Evolutionary conservation across 768 basidiomycete genomes (phyloP), one percentile per base, ranked within the genome.

Genomic region (Lentinula edodes): DNA sequence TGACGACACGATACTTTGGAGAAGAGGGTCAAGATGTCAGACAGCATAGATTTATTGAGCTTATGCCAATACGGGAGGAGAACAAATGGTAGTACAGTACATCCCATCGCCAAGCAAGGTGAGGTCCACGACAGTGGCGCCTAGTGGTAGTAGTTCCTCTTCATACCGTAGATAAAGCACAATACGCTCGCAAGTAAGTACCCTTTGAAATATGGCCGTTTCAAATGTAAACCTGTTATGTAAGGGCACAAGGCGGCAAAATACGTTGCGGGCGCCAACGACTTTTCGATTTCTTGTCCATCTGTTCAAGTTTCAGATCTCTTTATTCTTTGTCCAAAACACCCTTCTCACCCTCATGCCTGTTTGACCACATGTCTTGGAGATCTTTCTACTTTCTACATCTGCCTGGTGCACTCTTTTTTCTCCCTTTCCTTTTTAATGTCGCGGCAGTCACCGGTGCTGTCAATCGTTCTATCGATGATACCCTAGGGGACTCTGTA

Each of bases 1-100:
- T 82, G 71, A 83, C 83, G 2, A 78, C 80, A 61, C 79, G 89
- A 2, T 91, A 91, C 68, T 90, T 90, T 67, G 89, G 87, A 16
- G 72, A 74, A 42, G 66, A 83, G 9, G 87, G 87, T 32, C 66
- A 69, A 18, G 74, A 79, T 41, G 77, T 89, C 56, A 88, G 87
- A 74, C 73, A 77, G 65, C 73, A 78, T 59, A 75, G 84, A 39
- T 34, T 81, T 63, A 78, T 90, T 57, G 75, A 78, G 61, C 76
- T 89, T 42, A 71, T 85, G 16, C 80, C 82, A 5, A 48, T 52
- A 32, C 15, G 20, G 23, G 48, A 51, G 46, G 34, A 36, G 23
- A 18, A 48, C 9, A 39, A 52, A 52, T 60, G 48, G 58, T 50
- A 50, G 20, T 39, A 39, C 13, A 39, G 3, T 28, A 28, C 3